phyloP scores from a whole-genome alignment of 1,284 basidiomycete genomes.

The Coniophora puteana region DNA sequence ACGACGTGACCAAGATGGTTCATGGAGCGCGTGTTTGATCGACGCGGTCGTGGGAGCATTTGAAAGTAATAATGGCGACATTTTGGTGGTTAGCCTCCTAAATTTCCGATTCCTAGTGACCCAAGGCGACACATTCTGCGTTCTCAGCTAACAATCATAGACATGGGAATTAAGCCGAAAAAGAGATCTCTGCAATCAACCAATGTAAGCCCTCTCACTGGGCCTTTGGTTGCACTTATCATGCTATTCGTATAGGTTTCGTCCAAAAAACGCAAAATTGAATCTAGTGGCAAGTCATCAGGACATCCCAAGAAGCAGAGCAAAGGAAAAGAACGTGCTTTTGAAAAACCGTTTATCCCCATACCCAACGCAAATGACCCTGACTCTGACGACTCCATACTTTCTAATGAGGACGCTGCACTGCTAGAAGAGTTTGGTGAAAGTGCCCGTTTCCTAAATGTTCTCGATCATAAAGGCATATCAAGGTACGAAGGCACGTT shows the following conservation, averaged over 20 bases:
- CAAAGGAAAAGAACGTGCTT: constrained; percentile 57
- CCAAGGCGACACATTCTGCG: not conserved
- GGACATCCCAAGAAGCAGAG: constrained; percentile 27
- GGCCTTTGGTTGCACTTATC: too few species aligned
- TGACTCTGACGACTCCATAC: constrained; percentile 41
- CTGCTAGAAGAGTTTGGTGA: constrained; percentile 58
- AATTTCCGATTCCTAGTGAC: too few species aligned
- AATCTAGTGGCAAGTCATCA: constrained; percentile 14
- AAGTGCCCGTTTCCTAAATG: constrained; percentile 54
- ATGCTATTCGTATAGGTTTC: constrained; percentile 29
- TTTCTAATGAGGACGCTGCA: constrained; percentile 63
- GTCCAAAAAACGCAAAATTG: constrained; percentile 46
- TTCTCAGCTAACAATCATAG: not conserved
- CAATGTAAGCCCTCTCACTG: constrained; percentile 23
- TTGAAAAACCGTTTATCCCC: constrained; percentile 55
- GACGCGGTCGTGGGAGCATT: too few species aligned
- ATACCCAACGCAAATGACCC: constrained; percentile 44
- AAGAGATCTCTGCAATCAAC: constrained; percentile 31
- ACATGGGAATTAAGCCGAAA: constrained; percentile 22
- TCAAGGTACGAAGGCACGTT: constrained; percentile 47
- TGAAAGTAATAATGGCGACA: too few species aligned
- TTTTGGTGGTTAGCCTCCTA: too few species aligned
- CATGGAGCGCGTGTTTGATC: too few species aligned
- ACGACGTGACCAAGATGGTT: too few species aligned
- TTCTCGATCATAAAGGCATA: constrained; percentile 67